Conservation (phyloP, 2,329 filamentous ascomycete genomes). For the Pseudocercospora fijiensis region DNA sequence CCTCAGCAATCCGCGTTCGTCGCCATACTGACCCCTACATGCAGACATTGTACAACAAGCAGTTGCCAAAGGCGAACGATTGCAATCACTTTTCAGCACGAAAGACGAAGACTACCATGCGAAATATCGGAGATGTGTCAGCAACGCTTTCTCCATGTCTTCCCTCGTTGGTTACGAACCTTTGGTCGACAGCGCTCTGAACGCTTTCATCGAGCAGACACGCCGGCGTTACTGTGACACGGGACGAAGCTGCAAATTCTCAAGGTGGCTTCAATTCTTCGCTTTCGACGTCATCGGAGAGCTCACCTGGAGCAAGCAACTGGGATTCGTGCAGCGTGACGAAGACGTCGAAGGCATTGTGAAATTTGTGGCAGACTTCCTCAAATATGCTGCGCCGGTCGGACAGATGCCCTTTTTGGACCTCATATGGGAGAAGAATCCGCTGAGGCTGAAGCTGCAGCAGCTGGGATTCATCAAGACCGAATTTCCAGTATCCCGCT, state of each 20-base stretch:
- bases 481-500: conserved; percentile 70
- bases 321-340: conserved; percentile 73
- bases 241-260: conserved; percentile 59
- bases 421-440: conserved; percentile 70
- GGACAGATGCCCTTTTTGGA: conserved; percentile 75
- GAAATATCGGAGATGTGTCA: conserved; percentile 71
- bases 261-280: conserved; percentile 74
- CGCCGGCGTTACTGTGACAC: conserved; percentile 45
- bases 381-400: conserved; percentile 70
- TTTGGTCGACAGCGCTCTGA: conserved; percentile 72
- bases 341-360: conserved; percentile 75
- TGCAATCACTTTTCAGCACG: conserved; percentile 74
- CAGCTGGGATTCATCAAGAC: conserved; percentile 66
- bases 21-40: not conserved
- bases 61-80: conserved; percentile 64
- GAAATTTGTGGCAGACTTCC: conserved; percentile 60
- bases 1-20: not conserved
- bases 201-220: conserved; percentile 62
- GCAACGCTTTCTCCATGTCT: conserved; percentile 74
- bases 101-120: conserved; percentile 73
- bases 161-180: conserved; percentile 76
- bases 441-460: conserved; percentile 66
- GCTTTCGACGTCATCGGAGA: conserved; percentile 80
- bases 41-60: conserved; percentile 69
- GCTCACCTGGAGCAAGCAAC: conserved; percentile 71